phyloP scores from a whole-genome alignment of 176 grass and related monocot species.

The Musa schizocarpa region DNA sequence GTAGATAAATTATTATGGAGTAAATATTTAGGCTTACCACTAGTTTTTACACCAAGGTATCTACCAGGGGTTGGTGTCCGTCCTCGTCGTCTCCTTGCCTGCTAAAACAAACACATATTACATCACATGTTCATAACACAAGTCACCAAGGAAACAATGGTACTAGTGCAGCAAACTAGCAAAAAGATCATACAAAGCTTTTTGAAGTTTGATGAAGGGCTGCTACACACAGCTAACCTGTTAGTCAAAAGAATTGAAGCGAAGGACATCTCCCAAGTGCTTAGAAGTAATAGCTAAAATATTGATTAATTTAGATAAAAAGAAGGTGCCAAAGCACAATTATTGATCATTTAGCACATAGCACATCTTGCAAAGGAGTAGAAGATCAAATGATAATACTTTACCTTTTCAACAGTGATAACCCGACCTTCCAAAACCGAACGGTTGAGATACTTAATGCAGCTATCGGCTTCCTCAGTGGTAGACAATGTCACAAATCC shows the following conservation, averaged over 20 bases:
- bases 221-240: conserved; percentile 69
- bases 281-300: conserved; percentile 20
- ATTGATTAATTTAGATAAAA: not conserved
- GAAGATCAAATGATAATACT: not conserved
- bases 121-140: not conserved
- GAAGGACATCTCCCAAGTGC: conserved; percentile 35
- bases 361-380: not conserved
- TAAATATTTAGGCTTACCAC: not conserved
- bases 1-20: too few relatives aligned
- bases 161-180: conserved; percentile 11
- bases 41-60: conserved; percentile 4
- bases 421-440: conserved; percentile 15
- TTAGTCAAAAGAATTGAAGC: conserved; percentile 49
- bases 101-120: not conserved
- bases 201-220: conserved; percentile 59
- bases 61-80: conserved; percentile 15
- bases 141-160: not conserved
- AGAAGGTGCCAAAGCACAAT: not conserved
- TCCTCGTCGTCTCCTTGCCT: conserved; percentile 12
- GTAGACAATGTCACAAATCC: conserved; percentile 16
- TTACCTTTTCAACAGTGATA: conserved; percentile 22
- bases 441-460: conserved; percentile 9
- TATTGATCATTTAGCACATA: not conserved
- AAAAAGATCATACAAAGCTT: conserved; percentile 34
- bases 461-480: not conserved